Evolutionary conservation across 2,329 filamentous ascomycete species (phyloP).

Genomic region (Trichoderma polysporum): DNA sequence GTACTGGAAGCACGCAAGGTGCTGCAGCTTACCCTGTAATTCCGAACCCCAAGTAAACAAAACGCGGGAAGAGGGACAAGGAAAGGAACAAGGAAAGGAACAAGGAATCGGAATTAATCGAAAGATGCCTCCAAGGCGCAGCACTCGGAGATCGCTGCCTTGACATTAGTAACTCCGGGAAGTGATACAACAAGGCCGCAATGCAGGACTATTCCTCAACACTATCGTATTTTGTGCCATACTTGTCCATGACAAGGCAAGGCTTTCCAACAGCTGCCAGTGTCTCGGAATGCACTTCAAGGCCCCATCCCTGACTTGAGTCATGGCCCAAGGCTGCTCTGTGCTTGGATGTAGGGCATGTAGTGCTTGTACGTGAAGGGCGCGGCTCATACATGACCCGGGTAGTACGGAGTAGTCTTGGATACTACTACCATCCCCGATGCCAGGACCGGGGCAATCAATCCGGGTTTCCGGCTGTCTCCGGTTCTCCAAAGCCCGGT

Average conservation of each 20-base stretch:
- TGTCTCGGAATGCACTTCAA: slow-evolving; percentile 6
- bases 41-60: not conserved
- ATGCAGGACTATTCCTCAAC: too few species aligned
- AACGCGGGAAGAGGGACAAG: not conserved
- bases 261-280: not conserved
- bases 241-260: not conserved
- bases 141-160: not conserved
- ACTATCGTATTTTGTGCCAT: not conserved
- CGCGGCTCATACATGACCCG: not conserved
- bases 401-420: not conserved
- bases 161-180: not conserved
- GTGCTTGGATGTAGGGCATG: too few species aligned
- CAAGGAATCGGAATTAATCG: not conserved
- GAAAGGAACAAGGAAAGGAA: not conserved
- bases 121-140: not conserved
- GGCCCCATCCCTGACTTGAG: not conserved
- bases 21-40: not conserved
- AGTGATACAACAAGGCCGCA: not conserved
- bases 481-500: not conserved
- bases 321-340: not conserved
- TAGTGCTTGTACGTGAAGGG: too few species aligned
- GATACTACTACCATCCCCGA: not conserved
- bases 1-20: not conserved
- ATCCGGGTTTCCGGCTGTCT: slow-evolving; percentile 1
- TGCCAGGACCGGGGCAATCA: slow-evolving; percentile 1